A percentile compares a stretch with the other conserved stretches of the same genome.
Evolutionary conservation across 352 stramenopile genomes (phyloP).

Genomic region (Globisporangium acanthophoron): DNA sequence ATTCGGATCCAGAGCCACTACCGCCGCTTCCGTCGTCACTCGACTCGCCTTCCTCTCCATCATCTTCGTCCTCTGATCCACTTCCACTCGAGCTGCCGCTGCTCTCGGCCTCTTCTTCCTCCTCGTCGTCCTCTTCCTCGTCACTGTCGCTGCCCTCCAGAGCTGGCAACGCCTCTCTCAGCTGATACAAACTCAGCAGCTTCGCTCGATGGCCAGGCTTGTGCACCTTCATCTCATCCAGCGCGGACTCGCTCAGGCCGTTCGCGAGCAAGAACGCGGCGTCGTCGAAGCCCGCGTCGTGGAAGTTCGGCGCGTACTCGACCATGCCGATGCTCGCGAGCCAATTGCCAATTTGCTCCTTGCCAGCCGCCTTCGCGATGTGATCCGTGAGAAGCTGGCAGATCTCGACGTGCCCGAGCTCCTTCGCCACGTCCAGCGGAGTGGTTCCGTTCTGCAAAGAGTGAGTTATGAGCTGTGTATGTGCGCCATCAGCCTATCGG

Average conservation of each 20-base stretch:
- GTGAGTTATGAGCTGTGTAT: not conserved
- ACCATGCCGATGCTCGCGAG: conserved; percentile 68
- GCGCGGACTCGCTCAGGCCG: conserved; percentile 37
- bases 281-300: conserved; percentile 64
- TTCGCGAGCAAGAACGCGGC: conserved; percentile 42
- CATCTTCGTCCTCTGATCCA: conserved; percentile 13
- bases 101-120: not conserved
- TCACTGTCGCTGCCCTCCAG: conserved; percentile 6
- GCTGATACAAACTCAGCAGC: conserved; percentile 51
- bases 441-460: conserved; percentile 38
- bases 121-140: conserved; percentile 6
- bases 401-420: conserved; percentile 30
- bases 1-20: conserved; percentile 3
- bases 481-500: too few species aligned
- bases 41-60: conserved; percentile 12
- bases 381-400: conserved; percentile 31
- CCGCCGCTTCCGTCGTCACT: conserved; percentile 6
- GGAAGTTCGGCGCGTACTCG: conserved; percentile 43
- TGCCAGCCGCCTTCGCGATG: conserved; percentile 17
- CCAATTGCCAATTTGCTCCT: conserved; percentile 50
- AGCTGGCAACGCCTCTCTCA: conserved; percentile 44
- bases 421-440: conserved; percentile 46
- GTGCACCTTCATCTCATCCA: conserved; percentile 57
- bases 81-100: conserved; percentile 1
- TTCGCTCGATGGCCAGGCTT: conserved; percentile 73